Evolutionary conservation across 2,329 filamentous ascomycete genomes (phyloP), one percentile per base, ranked within the genome.

Genomic region (Colletotrichum sp.): DNA sequence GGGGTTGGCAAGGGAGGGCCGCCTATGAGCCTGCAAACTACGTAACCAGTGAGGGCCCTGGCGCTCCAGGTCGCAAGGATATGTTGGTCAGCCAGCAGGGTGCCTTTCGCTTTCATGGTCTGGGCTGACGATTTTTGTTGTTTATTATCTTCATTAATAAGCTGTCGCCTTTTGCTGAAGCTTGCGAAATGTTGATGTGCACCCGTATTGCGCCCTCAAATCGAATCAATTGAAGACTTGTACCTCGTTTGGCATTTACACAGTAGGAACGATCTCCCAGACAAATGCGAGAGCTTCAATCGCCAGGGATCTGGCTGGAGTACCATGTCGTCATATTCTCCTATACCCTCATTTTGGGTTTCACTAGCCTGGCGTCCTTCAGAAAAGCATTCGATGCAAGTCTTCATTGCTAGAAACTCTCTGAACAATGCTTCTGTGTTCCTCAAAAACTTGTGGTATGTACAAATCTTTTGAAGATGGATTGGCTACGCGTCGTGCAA

Each of bases 1-100:
- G 74, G 74, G 70, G 74, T 65, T 30, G 26, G 57, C 71, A 73
- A 76, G 70, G 70, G 64, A 76, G 59, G 10, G 49, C 44, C 44
- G 30, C 64, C 74, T 65, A 69, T 75, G 60, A 62, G 39, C n/a
- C 64, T 62, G 64, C 57, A 69, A 59, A 76, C 74, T 76, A 76
- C 74, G 73, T 76, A 76, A 76, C 73, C 73, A 57, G 39, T 39
- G 74, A 65, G 44, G 74, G 71, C 36, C 65, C 34, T 12, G 24
- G 59, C 65, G 59, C 64, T 59, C 44, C n/a, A 39, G 16, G 15
- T 34, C n/a, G 59, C 74, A 76, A 69, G 70, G 74, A 64, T 74
- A 21, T 36, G 59, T 76, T 76, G 74, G 70, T 74, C 74, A 76
- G 64, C 70, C 52, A 69, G 39, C 21, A 64, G 16, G 49, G 32